A percentile compares a stretch with the other conserved stretches of the same genome.
Conservation (phyloP, 2,329 filamentous ascomycete species). For the Hypomyces perniciosus region DNA sequence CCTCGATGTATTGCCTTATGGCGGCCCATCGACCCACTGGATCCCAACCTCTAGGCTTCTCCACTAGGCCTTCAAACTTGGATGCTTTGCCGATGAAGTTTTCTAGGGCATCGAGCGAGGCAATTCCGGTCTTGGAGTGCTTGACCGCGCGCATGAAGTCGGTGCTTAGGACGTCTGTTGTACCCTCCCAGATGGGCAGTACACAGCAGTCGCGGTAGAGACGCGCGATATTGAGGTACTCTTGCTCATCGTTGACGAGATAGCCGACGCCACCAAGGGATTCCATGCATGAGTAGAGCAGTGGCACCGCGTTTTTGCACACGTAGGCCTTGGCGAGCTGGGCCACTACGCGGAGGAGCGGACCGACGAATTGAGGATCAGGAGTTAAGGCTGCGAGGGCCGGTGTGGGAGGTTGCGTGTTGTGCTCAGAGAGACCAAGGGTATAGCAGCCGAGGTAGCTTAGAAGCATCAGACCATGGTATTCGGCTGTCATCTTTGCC, state of each 20-base stretch:
- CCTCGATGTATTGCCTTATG: constrained; percentile 32
- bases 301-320: constrained; percentile 43
- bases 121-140: constrained; percentile 33
- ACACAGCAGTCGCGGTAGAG: constrained; percentile 61
- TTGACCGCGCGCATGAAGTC: constrained; percentile 44
- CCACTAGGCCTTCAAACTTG: constrained; percentile 19
- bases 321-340: constrained; percentile 56
- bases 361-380: constrained; percentile 25
- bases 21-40: constrained; percentile 33
- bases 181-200: constrained; percentile 65
- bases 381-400: constrained; percentile 29
- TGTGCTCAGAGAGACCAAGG: constrained; percentile 49
- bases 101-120: constrained; percentile 37
- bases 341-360: constrained; percentile 51
- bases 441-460: constrained; percentile 47
- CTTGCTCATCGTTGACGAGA: constrained; percentile 56
- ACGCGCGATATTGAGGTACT: constrained; percentile 59
- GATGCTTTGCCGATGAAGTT: constrained; percentile 28
- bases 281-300: constrained; percentile 56
- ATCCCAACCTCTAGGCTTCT: constrained; percentile 22
- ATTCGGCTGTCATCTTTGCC: constrained; percentile 49
- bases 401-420: constrained; percentile 12
- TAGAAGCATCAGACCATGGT: constrained; percentile 51
- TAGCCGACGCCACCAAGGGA: constrained; percentile 62
- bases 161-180: constrained; percentile 61